Percentiles rank a stretch among this genome's conserved stretches.
These are phyloP conservation scores for Ilyonectria robusta DNA, from an alignment of 2,329 filamentous ascomycete genomes.

Conservation along the genomic window DNA sequence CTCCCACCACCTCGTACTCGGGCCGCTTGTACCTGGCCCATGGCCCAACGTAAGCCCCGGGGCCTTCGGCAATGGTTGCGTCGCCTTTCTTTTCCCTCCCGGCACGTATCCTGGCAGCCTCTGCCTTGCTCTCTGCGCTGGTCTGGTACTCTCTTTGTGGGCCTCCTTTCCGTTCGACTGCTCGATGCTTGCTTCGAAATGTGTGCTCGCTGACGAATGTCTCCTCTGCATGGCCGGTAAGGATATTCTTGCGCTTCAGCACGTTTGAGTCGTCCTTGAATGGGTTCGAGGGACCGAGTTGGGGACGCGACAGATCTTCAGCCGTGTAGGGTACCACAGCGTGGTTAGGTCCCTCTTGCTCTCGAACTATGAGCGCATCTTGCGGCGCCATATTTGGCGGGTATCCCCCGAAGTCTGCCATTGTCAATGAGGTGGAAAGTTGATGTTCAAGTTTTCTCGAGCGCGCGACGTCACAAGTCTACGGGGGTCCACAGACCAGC, in stretches of 20 bases:
- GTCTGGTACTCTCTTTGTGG: conserved; percentile 70
- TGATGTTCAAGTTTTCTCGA: conserved; percentile 6
- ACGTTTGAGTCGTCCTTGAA: conserved; percentile 75
- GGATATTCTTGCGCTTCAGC: conserved; percentile 83
- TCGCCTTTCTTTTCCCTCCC: conserved; percentile 89
- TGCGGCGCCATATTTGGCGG: conserved; percentile 77
- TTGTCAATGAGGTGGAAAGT: conserved; percentile 49
- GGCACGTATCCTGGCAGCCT: conserved; percentile 76
- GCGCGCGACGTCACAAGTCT: conserved; percentile 31
- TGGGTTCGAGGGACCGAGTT: conserved; percentile 80
- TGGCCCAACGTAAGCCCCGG: conserved; percentile 90
- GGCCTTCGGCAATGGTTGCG: conserved; percentile 86
- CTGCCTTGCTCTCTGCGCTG: conserved; percentile 75
- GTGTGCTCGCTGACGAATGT: conserved; percentile 91
- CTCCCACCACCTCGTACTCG: conserved; percentile 80
- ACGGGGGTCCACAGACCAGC: neutral
- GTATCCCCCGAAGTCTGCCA: conserved; percentile 75
- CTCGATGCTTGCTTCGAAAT: conserved; percentile 89
- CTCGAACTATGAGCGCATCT: conserved; percentile 73
- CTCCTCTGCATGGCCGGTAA: conserved; percentile 90
- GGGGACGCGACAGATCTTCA: conserved; percentile 77
- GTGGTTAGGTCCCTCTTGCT: conserved; percentile 69
- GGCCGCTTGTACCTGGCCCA: conserved; percentile 88
- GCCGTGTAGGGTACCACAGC: conserved; percentile 77
- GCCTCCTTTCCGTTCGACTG: conserved; percentile 78